These are phyloP conservation scores for Suaeda aralocaspica DNA, from an alignment of 148 eudicot genomes.

Conservation along the genomic window DNA sequence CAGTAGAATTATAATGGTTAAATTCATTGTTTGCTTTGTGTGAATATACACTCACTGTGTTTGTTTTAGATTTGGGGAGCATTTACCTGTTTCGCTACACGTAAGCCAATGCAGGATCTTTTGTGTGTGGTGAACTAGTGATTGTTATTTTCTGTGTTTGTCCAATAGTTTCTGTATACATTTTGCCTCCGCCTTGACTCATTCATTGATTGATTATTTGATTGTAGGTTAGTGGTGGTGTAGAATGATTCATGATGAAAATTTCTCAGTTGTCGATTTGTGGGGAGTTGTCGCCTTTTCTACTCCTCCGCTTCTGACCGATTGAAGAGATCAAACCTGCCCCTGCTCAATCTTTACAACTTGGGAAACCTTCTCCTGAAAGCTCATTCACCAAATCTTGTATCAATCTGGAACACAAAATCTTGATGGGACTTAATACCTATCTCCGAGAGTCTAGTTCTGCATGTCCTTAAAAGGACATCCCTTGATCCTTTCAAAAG, in stretches of 20 bases:
- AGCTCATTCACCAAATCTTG: constrained; percentile 57
- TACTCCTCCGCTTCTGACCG: constrained; percentile 17
- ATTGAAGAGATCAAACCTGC: constrained; percentile 9
- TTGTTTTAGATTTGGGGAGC: neutral
- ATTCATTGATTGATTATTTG: neutral
- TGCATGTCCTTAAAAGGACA: constrained; percentile 43
- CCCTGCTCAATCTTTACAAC: constrained; percentile 21
- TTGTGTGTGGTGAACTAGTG: neutral
- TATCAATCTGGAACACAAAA: constrained; percentile 40
- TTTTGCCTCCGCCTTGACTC: neutral
- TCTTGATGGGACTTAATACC: constrained; percentile 45
- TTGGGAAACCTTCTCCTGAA: constrained; percentile 43
- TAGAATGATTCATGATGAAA: constrained; percentile 19
- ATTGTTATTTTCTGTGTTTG: neutral
- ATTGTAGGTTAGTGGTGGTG: constrained; percentile 9
- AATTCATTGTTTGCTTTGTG: too few species aligned
- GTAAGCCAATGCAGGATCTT: too few species aligned
- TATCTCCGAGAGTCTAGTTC: constrained; percentile 53
- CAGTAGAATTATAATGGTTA: too few species aligned
- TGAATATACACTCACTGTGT: too few species aligned
- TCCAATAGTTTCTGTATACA: neutral
- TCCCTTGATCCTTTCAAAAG: constrained; percentile 55
- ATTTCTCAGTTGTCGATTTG: constrained; percentile 4
- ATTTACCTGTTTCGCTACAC: neutral
- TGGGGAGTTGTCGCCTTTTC: constrained; percentile 22